Evolutionary conservation across 345 rosid genomes (phyloP).

Genomic region (Melastoma malabathricum): DNA sequence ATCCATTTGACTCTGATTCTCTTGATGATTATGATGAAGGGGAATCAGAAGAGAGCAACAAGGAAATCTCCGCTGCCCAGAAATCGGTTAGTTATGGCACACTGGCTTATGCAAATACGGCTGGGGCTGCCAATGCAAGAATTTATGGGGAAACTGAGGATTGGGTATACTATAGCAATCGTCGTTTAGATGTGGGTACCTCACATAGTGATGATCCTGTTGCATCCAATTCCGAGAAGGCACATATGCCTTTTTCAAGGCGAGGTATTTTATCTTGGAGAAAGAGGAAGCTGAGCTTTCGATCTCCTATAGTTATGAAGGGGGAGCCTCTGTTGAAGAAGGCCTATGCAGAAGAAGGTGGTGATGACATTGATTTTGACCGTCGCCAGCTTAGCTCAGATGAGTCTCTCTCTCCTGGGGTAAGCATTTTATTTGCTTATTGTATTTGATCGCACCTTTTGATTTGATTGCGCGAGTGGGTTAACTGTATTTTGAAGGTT

Average conservation of each 20-base stretch:
- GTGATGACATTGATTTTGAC: conserved; percentile 97
- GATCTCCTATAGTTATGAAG: conserved; percentile 59
- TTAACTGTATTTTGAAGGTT: too few species aligned
- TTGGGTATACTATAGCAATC: conserved; percentile 74
- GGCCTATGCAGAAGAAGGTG: conserved; percentile 89
- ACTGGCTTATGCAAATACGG: conserved; percentile 62
- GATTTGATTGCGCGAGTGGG: too few species aligned
- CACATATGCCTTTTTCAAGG: conserved; percentile 34
- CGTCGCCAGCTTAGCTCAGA: conserved; percentile 88
- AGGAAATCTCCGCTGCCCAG: conserved; percentile 29
- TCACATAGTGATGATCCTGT: conserved; percentile 26
- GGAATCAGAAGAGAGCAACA: conserved; percentile 56
- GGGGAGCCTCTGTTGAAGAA: conserved; percentile 90
- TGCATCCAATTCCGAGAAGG: conserved; percentile 33
- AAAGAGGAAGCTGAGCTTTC: conserved; percentile 80
- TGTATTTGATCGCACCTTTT: not conserved
- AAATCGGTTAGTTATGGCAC: conserved; percentile 80
- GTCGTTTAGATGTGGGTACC: conserved; percentile 54
- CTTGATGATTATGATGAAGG: conserved; percentile 68
- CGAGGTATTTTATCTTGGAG: conserved; percentile 75
- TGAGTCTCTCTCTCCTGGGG: conserved; percentile 41
- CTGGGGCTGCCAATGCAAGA: conserved; percentile 43
- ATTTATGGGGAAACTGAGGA: conserved; percentile 47
- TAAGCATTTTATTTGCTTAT: conserved; percentile 17
- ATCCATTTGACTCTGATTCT: conserved; percentile 79